phyloP scores from a whole-genome alignment of 2,329 filamentous ascomycete genomes.

The Cadophora sp. region DNA sequence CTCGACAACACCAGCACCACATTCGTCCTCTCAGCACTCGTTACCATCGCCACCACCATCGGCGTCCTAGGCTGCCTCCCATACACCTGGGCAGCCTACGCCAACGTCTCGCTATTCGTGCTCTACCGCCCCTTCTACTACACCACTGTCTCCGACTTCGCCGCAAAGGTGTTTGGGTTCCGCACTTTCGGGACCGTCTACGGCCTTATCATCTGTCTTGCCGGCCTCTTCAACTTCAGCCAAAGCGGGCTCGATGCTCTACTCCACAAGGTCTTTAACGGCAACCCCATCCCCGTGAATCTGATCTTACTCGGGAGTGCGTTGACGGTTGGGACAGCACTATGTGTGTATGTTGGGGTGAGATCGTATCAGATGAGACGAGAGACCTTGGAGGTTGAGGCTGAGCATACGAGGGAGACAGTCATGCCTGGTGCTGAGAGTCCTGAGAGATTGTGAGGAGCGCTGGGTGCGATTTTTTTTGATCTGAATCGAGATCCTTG shows the following conservation, averaged over 20 bases:
- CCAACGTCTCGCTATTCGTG: slow-evolving; percentile 80
- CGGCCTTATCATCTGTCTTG: slow-evolving; percentile 85
- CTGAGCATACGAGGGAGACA: slow-evolving; percentile 49
- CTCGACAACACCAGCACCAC: slow-evolving; percentile 80
- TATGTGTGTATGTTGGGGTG: slow-evolving; percentile 70
- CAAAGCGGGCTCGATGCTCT: slow-evolving; percentile 82
- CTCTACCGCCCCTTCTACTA: slow-evolving; percentile 90
- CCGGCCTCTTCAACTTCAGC: slow-evolving; percentile 83
- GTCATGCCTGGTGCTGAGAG: slow-evolving; percentile 41
- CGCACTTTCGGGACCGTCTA: slow-evolving; percentile 94
- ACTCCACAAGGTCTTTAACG: slow-evolving; percentile 74
- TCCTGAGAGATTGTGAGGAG: slow-evolving; percentile 35
- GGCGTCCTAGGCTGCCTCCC: slow-evolving; percentile 79
- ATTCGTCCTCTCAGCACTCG: slow-evolving; percentile 73
- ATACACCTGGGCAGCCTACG: slow-evolving; percentile 73
- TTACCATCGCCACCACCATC: slow-evolving; percentile 74
- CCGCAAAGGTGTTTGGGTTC: slow-evolving; percentile 91
- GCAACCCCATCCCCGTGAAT: slow-evolving; percentile 81
- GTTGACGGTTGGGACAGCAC: slow-evolving; percentile 64
- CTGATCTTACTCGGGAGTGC: slow-evolving; percentile 67
- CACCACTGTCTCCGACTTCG: slow-evolving; percentile 87
- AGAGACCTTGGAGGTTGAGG: slow-evolving; percentile 50
- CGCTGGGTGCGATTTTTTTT: background rate
- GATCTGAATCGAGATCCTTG: background rate
- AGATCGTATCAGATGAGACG: slow-evolving; percentile 47